Evolutionary conservation across 192 early-diverging fungal species (phyloP), one percentile per base, ranked within the genome.

Genomic region (Borealophlyctis nickersoniae): DNA sequence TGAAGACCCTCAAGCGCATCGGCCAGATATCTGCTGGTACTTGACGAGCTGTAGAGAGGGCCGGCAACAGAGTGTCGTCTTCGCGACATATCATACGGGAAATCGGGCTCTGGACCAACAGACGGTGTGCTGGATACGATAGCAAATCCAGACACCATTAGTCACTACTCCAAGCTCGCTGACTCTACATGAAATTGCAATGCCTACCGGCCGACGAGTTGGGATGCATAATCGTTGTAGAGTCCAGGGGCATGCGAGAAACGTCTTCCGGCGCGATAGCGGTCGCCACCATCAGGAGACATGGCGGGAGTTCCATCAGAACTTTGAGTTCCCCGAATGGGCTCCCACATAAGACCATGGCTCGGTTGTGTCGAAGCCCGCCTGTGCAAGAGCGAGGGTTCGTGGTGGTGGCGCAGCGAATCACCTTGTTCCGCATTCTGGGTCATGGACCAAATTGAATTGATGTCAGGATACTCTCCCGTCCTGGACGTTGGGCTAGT

Each of bases 201-300:
- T n/a, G n/a, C n/a, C n/a, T 19, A 45, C 39, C 39, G 39, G 39
- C 39, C 19, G 9, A 45, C 19, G 39, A 45, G 49, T 53, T 72
- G 67, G 36, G 64, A 66, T 4, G 70, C 39, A 36, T 62, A 71
- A 22, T 76, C 75, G n/a, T 70, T 66, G 51, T 73, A 76, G 23
- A 81, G 56, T 3, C 69, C 74, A 23, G 76, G 80, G 27, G 73
- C 70, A 68, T 81, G 81, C 9, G 85, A 87, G 67, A 86, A 82
- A 29, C 85, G 66, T 4, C 86, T 69, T 50, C 86, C 80, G 26
- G 68, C 56, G 51, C 71, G 67, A 39, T 84, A 67, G n/a, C 69
- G 55, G 36, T 86, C 77, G n/a, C 80, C 39, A 14, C 73, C 69
- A 52, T 86, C 77, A 13, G 75, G 70, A 14, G 78, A 73, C 9